phyloP scores from a whole-genome alignment of 2,329 filamentous ascomycete genomes.

The Raffaelea deltoideospora region DNA sequence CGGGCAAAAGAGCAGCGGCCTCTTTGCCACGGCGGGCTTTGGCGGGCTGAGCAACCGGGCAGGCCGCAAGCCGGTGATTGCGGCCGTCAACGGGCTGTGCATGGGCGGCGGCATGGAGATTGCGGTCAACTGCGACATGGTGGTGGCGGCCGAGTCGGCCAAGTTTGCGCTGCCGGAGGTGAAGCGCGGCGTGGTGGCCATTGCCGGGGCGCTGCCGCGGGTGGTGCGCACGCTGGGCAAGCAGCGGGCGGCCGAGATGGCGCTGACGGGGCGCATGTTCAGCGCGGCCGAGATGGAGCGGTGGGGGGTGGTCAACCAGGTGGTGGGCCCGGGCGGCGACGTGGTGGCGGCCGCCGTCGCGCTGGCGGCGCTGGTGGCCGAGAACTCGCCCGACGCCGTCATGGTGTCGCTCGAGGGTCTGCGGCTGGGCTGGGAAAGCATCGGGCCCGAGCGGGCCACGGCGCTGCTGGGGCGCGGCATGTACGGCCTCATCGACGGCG shows the following conservation, averaged over 20 bases:
- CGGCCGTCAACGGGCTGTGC: conserved; percentile 61
- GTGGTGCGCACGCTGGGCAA: conserved; percentile 50
- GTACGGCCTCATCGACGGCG: conserved; percentile 43
- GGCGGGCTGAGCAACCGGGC: conserved; percentile 49
- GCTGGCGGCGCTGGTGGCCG: conserved; percentile 45
- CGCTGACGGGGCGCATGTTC: conserved; percentile 46
- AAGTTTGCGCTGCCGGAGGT: conserved; percentile 59
- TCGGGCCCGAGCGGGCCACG: conserved; percentile 49
- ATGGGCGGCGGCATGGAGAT: conserved; percentile 69
- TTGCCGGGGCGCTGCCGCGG: conserved; percentile 56
- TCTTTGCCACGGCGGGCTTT: conserved; percentile 36
- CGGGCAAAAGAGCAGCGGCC: conserved; percentile 2
- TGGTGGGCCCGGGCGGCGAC: conserved; percentile 28
- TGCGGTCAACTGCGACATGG: conserved; percentile 56
- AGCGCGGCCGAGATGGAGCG: conserved; percentile 40
- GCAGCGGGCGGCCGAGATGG: conserved; percentile 58
- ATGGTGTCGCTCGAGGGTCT: conserved; percentile 60
- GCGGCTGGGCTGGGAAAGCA: conserved; percentile 55
- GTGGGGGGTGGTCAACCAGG: conserved; percentile 58
- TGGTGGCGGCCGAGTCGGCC: conserved; percentile 44
- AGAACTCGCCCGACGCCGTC: conserved; percentile 59
- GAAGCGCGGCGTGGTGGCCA: conserved; percentile 52
- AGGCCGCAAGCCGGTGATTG: conserved; percentile 62
- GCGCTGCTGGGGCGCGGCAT: conserved; percentile 39
- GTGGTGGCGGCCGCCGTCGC: conserved; percentile 43